A percentile compares a stretch with the other conserved stretches of the same genome.
Conservation (phyloP, 2,329 filamentous ascomycete genomes). For the Paecilomyces variotii region DNA sequence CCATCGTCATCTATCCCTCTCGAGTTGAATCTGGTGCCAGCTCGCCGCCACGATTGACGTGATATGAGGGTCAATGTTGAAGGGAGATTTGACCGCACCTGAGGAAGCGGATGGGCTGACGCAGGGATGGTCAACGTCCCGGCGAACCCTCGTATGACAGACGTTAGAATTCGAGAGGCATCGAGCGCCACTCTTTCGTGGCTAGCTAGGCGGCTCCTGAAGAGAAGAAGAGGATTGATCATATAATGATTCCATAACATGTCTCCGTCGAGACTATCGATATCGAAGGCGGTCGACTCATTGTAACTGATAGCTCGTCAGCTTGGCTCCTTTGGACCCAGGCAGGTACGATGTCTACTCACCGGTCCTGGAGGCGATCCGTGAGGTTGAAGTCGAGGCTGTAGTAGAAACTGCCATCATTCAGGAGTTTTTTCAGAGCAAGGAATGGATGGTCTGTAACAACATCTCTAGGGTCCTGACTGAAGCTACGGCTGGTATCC, state of each 20-base stretch:
- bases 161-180: conserved; percentile 77
- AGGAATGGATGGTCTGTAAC: conserved; percentile 79
- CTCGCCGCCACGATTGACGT: conserved; percentile 78
- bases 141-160: conserved; percentile 88
- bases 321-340: conserved; percentile 8
- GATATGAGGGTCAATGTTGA: conserved; percentile 86
- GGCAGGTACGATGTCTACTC: conserved; percentile 11
- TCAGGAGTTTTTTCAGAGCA: conserved; percentile 82
- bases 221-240: conserved; percentile 86
- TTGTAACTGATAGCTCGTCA: conserved; percentile 48
- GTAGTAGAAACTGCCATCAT: conserved; percentile 95
- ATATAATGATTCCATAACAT: conserved; percentile 99
- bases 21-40: conserved; percentile 94
- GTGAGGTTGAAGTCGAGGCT: conserved; percentile 95
- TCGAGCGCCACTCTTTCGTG: conserved; percentile 75
- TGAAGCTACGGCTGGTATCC: conserved; percentile 43
- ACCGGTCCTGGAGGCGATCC: conserved; percentile 84
- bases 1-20: conserved; percentile 95
- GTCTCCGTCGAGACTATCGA: conserved; percentile 84
- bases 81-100: conserved; percentile 61
- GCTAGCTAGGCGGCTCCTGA: conserved; percentile 70
- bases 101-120: conserved; percentile 61
- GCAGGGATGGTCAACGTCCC: conserved; percentile 78
- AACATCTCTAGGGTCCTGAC: conserved; percentile 57
- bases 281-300: conserved; percentile 72